Evolutionary conservation across 495 filamentous ascomycete genomes (phyloP).

Genomic region (Penicillium roqueforti): DNA sequence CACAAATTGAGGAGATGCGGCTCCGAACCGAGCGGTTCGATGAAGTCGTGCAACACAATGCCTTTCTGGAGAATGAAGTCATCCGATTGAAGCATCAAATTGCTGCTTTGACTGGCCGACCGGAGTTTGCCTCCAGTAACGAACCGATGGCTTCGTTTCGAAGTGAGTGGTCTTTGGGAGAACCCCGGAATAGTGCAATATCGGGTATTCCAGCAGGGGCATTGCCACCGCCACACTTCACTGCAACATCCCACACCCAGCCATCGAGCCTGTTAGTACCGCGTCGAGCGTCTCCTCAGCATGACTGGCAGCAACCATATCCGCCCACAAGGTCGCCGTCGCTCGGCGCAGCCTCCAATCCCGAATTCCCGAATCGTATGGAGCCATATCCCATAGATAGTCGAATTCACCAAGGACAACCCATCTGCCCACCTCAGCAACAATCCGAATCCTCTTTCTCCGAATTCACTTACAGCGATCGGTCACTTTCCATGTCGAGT

Average conservation of each 20-base stretch:
- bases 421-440: slow-evolving; percentile 3
- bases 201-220: slow-evolving; percentile 5
- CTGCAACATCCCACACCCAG: slow-evolving; percentile 12
- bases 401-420: slow-evolving; percentile 12
- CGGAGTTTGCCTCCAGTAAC: slow-evolving; percentile 6
- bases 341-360: slow-evolving; percentile 16
- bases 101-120: slow-evolving; percentile 15
- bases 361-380: slow-evolving; percentile 15
- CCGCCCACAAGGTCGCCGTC: slow-evolving; percentile 18
- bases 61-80: slow-evolving; percentile 52
- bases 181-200: slow-evolving; percentile 1
- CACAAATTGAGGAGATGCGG: slow-evolving; percentile 47
- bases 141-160: slow-evolving; percentile 10
- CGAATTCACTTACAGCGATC: slow-evolving; percentile 3
- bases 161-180: slow-evolving; percentile 14
- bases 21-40: slow-evolving; percentile 45
- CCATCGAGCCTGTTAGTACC: slow-evolving; percentile 11
- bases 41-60: slow-evolving; percentile 49
- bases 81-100: slow-evolving; percentile 41
- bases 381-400: slow-evolving; percentile 20
- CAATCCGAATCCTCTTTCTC: not conserved
- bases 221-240: slow-evolving; percentile 15
- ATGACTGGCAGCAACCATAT: slow-evolving; percentile 23
- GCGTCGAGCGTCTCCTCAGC: slow-evolving; percentile 15
- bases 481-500: slow-evolving; percentile 5